phyloP scores from a whole-genome alignment of 2,329 filamentous ascomycete species.

The Thermothelomyces thermophilus region DNA sequence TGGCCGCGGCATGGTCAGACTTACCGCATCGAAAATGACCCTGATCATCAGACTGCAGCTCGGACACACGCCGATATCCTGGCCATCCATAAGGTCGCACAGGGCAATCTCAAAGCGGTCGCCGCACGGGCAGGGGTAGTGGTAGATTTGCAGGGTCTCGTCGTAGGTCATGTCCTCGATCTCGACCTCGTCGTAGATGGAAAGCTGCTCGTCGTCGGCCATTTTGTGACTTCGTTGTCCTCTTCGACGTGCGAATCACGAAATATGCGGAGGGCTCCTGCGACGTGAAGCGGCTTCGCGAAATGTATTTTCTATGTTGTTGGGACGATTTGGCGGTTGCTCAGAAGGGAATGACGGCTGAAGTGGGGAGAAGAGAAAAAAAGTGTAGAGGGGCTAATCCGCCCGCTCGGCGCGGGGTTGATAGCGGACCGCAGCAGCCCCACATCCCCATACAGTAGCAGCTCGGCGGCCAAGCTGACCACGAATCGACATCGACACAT shows the following conservation, averaged over 20 bases:
- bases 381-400: conserved; percentile 19
- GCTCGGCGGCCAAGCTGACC: neutral
- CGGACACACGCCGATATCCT: conserved; percentile 90
- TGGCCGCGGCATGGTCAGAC: neutral
- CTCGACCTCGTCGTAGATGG: conserved; percentile 95
- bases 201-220: conserved; percentile 54
- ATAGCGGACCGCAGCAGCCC: neutral
- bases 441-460: neutral
- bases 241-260: neutral
- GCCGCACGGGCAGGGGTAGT: conserved; percentile 95
- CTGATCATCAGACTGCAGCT: conserved; percentile 96
- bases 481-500: too few species aligned
- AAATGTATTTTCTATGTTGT: neutral
- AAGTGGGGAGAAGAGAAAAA: neutral
- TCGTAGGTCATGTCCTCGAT: conserved; percentile 98
- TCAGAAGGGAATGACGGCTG: neutral
- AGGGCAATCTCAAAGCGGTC: conserved; percentile 91
- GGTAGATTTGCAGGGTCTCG: conserved; percentile 74
- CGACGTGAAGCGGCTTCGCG: neutral
- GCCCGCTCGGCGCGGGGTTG: conserved; percentile 1
- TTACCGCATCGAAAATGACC: conserved; percentile 73
- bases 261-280: too few species aligned
- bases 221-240: conserved; percentile 31
- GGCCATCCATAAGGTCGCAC: conserved; percentile 75
- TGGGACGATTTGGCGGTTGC: neutral